phyloP scores from a whole-genome alignment of 805 yeast genomes.

The Nakazawaea sp. region DNA sequence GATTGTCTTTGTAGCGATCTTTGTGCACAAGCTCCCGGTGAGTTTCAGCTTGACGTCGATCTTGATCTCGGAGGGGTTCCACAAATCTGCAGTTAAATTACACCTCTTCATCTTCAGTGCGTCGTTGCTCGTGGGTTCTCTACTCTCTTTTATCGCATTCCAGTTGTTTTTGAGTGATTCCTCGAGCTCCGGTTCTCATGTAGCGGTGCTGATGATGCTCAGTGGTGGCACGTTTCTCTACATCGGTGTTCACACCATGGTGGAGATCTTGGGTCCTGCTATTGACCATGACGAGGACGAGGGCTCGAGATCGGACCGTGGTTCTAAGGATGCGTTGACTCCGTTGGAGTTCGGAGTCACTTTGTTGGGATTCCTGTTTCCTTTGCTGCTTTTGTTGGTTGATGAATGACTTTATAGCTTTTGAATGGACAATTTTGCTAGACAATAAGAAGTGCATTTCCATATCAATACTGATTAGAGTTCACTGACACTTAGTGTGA shows the following conservation, averaged over 20 bases:
- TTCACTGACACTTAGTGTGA: too few relatives aligned
- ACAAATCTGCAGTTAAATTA: constrained; percentile 26
- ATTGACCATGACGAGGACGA: neutral
- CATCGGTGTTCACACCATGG: constrained; percentile 61
- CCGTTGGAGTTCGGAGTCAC: constrained; percentile 4
- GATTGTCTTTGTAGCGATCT: constrained; percentile 51
- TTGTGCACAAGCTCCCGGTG: constrained; percentile 71
- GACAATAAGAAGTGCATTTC: too few relatives aligned
- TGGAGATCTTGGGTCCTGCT: constrained; percentile 19
- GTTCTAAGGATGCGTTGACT: neutral
- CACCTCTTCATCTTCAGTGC: constrained; percentile 49
- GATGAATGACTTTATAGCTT: constrained; percentile 4
- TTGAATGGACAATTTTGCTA: too few relatives aligned
- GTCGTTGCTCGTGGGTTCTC: constrained; percentile 57
- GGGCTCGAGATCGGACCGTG: neutral
- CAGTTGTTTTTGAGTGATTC: constrained; percentile 17
- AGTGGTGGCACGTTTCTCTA: constrained; percentile 71
- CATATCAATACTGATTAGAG: too few relatives aligned
- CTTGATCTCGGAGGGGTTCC: constrained; percentile 32
- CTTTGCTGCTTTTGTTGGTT: neutral
- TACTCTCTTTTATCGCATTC: constrained; percentile 34
- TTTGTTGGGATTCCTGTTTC: constrained; percentile 5
- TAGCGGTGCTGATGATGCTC: constrained; percentile 53
- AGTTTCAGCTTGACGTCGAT: constrained; percentile 60
- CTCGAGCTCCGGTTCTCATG: constrained; percentile 21